Conservation (phyloP, 495 filamentous ascomycete genomes). For the Trichoderma asperelloides region DNA sequence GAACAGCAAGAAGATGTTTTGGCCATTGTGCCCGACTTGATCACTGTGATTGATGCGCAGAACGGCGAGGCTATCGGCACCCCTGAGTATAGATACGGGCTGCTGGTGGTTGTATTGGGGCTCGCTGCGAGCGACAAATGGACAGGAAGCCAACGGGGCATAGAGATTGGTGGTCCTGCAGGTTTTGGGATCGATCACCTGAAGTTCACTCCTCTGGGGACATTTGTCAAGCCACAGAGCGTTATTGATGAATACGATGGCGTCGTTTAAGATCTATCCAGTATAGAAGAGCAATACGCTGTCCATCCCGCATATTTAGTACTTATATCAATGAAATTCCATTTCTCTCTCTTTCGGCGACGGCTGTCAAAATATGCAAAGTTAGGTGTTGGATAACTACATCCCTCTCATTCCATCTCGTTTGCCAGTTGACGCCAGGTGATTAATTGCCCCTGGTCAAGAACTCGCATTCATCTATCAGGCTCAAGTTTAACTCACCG, state of each 20-base stretch:
- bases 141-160: conserved; percentile 40
- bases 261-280: neutral
- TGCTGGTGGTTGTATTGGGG: conserved; percentile 47
- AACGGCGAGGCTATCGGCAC: conserved; percentile 52
- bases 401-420: no score
- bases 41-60: conserved; percentile 50
- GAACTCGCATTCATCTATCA: no score
- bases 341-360: no score
- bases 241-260: conserved; percentile 44
- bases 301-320: no score
- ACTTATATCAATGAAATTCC: no score
- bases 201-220: conserved; percentile 38
- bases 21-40: conserved; percentile 52
- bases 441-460: no score
- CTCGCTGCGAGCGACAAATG: conserved; percentile 49
- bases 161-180: conserved; percentile 44
- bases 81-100: conserved; percentile 52
- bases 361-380: no score
- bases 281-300: no score
- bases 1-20: conserved; percentile 38
- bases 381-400: no score
- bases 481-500: no score
- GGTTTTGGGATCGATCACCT: conserved; percentile 43
- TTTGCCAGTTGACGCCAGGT: no score
- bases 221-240: conserved; percentile 39